A percentile compares a stretch with the other conserved stretches of the same genome.
These are phyloP conservation scores for Terfezia boudieri DNA, from an alignment of 495 filamentous ascomycete genomes.

Conservation along the genomic window DNA sequence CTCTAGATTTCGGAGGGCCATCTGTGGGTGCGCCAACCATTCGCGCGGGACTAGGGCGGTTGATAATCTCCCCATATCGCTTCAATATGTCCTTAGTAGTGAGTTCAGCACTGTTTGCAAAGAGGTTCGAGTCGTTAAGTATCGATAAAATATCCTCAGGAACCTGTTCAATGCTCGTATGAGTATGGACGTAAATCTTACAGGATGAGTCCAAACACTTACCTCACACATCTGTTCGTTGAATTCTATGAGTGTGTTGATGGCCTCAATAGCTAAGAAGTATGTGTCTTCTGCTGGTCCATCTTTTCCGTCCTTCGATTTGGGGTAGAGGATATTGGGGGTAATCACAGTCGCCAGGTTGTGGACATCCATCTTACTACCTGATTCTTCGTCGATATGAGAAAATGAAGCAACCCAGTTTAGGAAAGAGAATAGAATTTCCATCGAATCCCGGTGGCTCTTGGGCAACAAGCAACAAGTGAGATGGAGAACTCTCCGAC, in stretches of 20 bases:
- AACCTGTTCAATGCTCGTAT: slow-evolving; percentile 34
- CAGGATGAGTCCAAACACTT: slow-evolving; percentile 21
- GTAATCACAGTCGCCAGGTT: slow-evolving; percentile 97
- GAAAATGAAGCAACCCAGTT: slow-evolving; percentile 96
- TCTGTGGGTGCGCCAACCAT: slow-evolving; percentile 12
- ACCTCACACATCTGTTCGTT: slow-evolving; percentile 96
- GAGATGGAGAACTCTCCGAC: slow-evolving; percentile 67
- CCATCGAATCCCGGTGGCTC: slow-evolving; percentile 75
- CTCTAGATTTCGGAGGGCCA: slow-evolving; percentile 27
- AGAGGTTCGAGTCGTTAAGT: slow-evolving; percentile 58
- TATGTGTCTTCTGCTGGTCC: slow-evolving; percentile 42
- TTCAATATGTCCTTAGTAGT: slow-evolving; percentile 95
- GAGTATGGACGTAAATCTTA: slow-evolving; percentile 1
- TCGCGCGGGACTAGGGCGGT: slow-evolving; percentile 35
- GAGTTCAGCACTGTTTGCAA: slow-evolving; percentile 59
- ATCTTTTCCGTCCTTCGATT: slow-evolving; percentile 35
- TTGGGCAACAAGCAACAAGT: slow-evolving; percentile 89
- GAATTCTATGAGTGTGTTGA: slow-evolving; percentile 69
- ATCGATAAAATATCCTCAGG: slow-evolving; percentile 77
- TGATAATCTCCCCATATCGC: slow-evolving; percentile 56
- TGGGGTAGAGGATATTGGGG: slow-evolving; percentile 77
- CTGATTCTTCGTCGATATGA: slow-evolving; percentile 73
- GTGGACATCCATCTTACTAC: slow-evolving; percentile 97
- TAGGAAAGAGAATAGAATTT: slow-evolving; percentile 88
- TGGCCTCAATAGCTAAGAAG: slow-evolving; percentile 78